A percentile compares a stretch with the other conserved stretches of the same genome.
These are phyloP conservation scores for Xylaria intraflava DNA, from an alignment of 495 filamentous ascomycete genomes.

Conservation along the genomic window DNA sequence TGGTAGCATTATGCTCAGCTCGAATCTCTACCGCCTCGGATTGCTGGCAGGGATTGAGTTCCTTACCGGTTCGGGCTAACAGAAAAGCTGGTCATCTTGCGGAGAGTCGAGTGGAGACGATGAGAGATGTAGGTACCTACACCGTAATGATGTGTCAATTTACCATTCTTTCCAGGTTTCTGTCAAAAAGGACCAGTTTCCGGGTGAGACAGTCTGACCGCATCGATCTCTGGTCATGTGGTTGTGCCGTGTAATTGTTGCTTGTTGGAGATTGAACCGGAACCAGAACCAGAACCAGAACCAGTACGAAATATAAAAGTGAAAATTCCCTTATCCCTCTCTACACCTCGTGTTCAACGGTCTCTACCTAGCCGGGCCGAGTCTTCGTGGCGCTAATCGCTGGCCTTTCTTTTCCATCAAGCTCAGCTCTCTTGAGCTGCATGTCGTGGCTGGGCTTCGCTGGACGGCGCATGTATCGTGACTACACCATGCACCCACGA, in stretches of 20 bases:
- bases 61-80: background rate
- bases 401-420: background rate
- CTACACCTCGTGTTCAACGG: background rate
- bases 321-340: background rate
- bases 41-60: background rate
- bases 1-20: no score
- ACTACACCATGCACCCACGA: background rate
- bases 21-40: background rate
- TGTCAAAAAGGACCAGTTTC: background rate
- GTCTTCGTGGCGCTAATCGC: background rate
- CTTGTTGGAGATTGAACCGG: background rate
- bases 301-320: background rate
- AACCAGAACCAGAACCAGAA: background rate
- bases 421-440: background rate
- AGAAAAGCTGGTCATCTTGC: background rate
- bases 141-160: conserved; percentile 4
- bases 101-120: background rate
- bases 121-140: background rate
- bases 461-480: background rate
- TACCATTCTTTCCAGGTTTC: background rate
- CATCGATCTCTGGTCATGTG: conserved; percentile 11
- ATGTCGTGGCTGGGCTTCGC: background rate
- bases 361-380: background rate
- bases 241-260: background rate
- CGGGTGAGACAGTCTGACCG: conserved; percentile 8